Percentiles rank a stretch among this genome's conserved stretches.
Conservation (phyloP, 2,329 filamentous ascomycete species). For the Colletotrichum somersetense region DNA sequence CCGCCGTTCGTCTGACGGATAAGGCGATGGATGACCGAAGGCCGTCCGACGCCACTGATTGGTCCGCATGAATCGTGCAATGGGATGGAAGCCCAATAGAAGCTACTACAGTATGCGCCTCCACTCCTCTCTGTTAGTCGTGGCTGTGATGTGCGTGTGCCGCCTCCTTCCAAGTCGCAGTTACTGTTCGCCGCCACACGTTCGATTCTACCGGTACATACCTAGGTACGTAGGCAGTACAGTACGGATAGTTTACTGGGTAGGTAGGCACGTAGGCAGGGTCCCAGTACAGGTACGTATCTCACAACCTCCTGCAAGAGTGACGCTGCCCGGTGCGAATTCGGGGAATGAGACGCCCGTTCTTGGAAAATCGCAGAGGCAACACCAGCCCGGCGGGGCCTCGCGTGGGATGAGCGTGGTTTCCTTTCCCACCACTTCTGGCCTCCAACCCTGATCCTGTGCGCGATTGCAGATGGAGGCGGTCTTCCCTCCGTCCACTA, state of each 20-base stretch:
- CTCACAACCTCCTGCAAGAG: background rate
- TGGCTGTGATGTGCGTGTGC: background rate
- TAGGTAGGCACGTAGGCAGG: no score
- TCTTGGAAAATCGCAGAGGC: slow-evolving; percentile 19
- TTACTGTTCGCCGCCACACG: background rate
- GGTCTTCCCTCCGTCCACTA: slow-evolving; percentile 30
- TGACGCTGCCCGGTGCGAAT: slow-evolving; percentile 18
- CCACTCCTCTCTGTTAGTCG: background rate
- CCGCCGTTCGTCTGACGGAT: slow-evolving; percentile 32
- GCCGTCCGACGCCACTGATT: slow-evolving; percentile 33
- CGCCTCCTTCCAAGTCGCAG: background rate
- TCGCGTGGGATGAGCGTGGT: slow-evolving; percentile 30
- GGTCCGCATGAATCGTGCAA: slow-evolving; percentile 36
- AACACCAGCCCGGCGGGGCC: slow-evolving; percentile 16
- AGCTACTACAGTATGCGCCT: slow-evolving; percentile 19
- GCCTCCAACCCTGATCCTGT: background rate
- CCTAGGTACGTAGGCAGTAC: no score
- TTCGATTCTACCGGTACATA: background rate
- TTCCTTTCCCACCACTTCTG: background rate
- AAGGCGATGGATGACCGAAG: slow-evolving; percentile 29
- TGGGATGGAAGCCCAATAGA: slow-evolving; percentile 37
- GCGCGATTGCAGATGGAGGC: background rate
- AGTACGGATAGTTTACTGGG: no score
- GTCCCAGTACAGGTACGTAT: no score
- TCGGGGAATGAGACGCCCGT: background rate